Percentiles rank a stretch among this genome's conserved stretches.
These are phyloP conservation scores for Hymenoscyphus repandus DNA, from an alignment of 2,329 filamentous ascomycete species.

Conservation along the genomic window DNA sequence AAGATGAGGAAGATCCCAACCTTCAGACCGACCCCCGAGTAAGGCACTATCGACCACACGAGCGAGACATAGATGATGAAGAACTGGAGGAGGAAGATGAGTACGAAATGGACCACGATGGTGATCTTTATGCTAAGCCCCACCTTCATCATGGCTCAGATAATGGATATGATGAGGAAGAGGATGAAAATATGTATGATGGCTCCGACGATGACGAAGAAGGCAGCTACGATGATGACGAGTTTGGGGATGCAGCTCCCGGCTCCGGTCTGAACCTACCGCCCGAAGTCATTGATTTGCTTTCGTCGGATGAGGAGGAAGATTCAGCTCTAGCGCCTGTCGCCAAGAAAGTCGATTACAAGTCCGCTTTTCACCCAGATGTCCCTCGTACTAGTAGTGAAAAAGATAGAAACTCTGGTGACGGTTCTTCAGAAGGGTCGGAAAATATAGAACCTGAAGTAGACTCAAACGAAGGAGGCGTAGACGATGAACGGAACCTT, in stretches of 20 bases:
- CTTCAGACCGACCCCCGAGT: too few relatives aligned
- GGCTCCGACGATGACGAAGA: conserved; percentile 14
- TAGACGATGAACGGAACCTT: too few relatives aligned
- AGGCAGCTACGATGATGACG: conserved; percentile 26
- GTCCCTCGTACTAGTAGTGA: neutral
- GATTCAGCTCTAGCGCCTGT: conserved; percentile 8
- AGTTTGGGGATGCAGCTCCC: conserved; percentile 14
- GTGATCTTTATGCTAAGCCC: too few relatives aligned
- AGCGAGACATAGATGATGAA: neutral
- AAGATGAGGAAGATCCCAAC: neutral
- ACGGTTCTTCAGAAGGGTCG: conserved; percentile 1
- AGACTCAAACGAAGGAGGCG: too few relatives aligned
- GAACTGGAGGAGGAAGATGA: conserved; percentile 8
- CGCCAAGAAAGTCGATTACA: neutral
- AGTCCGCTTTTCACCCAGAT: too few relatives aligned
- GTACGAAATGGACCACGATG: conserved; percentile 12
- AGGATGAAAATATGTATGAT: conserved; percentile 2
- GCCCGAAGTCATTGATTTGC: conserved; percentile 28
- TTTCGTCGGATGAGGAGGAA: conserved; percentile 32
- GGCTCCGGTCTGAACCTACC: neutral
- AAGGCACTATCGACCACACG: too few relatives aligned
- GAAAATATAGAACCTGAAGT: too few relatives aligned
- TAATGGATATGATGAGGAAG: conserved; percentile 18
- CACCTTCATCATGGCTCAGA: too few relatives aligned
- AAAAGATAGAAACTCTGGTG: conserved; percentile 5